Percentiles rank a stretch among this genome's conserved stretches.
These are phyloP conservation scores for Pyricularia sp. DNA, from an alignment of 2,329 filamentous ascomycete species.

Conservation along the genomic window DNA sequence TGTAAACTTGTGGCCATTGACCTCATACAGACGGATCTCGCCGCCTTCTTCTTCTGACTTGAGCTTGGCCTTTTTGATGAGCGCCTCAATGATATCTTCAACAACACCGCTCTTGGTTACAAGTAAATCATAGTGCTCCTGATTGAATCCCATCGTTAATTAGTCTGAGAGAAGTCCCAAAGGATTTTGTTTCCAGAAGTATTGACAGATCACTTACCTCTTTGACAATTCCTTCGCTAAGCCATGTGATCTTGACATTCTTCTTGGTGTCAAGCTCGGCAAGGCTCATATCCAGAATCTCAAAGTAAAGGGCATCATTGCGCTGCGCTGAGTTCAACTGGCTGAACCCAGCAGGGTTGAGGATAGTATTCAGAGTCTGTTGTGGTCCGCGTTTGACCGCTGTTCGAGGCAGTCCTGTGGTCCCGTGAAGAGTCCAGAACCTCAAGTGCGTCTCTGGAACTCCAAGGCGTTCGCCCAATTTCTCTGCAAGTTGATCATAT, in stretches of 20 bases:
- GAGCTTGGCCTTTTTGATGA: slow-evolving; percentile 72
- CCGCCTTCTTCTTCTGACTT: slow-evolving; percentile 57
- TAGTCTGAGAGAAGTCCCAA: neutral
- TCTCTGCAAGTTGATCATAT: slow-evolving; percentile 76
- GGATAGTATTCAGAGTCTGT: slow-evolving; percentile 64
- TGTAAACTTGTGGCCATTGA: slow-evolving; percentile 70
- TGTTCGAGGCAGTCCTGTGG: slow-evolving; percentile 63
- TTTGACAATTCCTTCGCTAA: slow-evolving; percentile 84
- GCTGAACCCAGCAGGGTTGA: slow-evolving; percentile 59
- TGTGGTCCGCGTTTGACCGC: slow-evolving; percentile 60
- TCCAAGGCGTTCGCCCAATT: slow-evolving; percentile 64
- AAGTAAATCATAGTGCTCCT: slow-evolving; percentile 71
- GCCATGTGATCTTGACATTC: slow-evolving; percentile 65
- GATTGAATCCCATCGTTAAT: neutral
- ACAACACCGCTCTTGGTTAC: slow-evolving; percentile 78
- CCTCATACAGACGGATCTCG: slow-evolving; percentile 70
- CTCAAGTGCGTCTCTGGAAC: slow-evolving; percentile 78
- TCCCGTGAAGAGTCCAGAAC: slow-evolving; percentile 74
- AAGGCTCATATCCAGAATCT: slow-evolving; percentile 86
- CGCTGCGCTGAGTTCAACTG: slow-evolving; percentile 60
- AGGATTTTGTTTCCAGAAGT: neutral
- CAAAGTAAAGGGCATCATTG: slow-evolving; percentile 74
- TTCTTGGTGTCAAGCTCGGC: slow-evolving; percentile 91
- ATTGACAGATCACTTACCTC: slow-evolving; percentile 43
- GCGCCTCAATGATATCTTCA: slow-evolving; percentile 59